Base-by-base conservation (phyloP, 108 stramenopile species). In the Nitzschia palea region DNA sequence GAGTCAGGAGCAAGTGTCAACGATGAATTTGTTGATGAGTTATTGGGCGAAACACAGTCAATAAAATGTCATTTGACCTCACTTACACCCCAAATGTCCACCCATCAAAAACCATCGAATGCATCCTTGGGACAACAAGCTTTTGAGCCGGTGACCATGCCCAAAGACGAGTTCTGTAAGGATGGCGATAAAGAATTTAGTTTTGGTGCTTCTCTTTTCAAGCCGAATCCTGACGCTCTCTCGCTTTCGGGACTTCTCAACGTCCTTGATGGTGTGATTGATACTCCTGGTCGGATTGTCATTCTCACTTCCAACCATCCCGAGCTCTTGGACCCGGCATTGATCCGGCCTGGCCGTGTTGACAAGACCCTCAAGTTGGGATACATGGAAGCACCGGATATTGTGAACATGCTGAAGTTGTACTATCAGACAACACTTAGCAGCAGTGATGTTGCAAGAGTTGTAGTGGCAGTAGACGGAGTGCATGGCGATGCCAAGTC, bases 251-350 rank as follows among this genome's bases (percentile, higher is more conserved):
- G 89, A 2, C 63, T 94, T 25, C 67, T 94, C 56, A 90, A 94
- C 55, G 89, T 86, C 4, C 63, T 94, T 32, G 93, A 90, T 80
- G 93, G 93, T 2, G 85, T 91, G 1, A 86, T 94, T 2, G 93
- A 93, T 53, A 74, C 83, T 12, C 89, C 89, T 44, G 86, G 81
- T 18, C 71, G 93, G 6, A 89, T 94, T 53, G 76, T 94, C 15
- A 73, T 94, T 56, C 80, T 94, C 81, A 94, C 93, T 9, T 86
- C 85, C 29, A 94, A 94, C 73, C 85, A 87, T 62, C 84, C 85
- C 4, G 93, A 94, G 57, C 55, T 70, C 36, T 77, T 94, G 68
- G 93, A 94, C 44, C 76, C 87, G 18, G 93, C 93, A 1, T 71
- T 94, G 29, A 84, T 94, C 31, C 82, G 93, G 1, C 93, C 93